Evolutionary conservation across 805 yeast genomes (phyloP), one percentile per base, ranked within the genome.

Genomic region (Candida odintsovae): DNA sequence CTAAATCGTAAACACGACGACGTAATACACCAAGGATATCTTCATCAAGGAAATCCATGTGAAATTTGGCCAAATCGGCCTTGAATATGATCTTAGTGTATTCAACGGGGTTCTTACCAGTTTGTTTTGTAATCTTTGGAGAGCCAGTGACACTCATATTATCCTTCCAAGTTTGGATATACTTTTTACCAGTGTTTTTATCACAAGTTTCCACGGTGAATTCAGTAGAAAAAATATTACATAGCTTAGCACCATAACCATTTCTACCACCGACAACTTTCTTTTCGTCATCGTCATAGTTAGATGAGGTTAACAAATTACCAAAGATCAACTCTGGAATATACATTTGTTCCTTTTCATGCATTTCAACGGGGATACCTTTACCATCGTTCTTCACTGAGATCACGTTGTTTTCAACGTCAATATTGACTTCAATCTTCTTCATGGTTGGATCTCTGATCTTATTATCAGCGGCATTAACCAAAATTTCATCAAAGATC

Each of bases 241-340:
- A 94, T 46, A 94, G 71, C 64, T 94, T 94, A 42, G 99, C 99
- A 67, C 99, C 99, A 63, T 82, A 94, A 52, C 99, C 99, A 64
- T 94, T 94, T 72, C 99, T 82, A 66, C 99, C 99, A 71, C 99
- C 99, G 2, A 96, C 88, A 29, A 94, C 97, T 66, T 94, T 94
- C 67, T 88, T 87, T 61, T 94, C 87, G 52, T 92, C 80, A 64
- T 94, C 99, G 64, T 94, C 96, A 65, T 94, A 94, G 68, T 94
- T 94, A 23, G 96, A 87, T 2, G 98, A 90, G 0, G 99, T 94
- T 53, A 94, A 77, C 50, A 94, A 75, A 61, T 94, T 89, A 46
- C 99, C 99, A 67, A 94, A 94, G 57, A 94, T 94, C 68, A 94
- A 76, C 68, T 94, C 97, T 1, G 99, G 99, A 53, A 94, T 90